Percentiles rank a stretch among this genome's conserved stretches.
These are phyloP conservation scores for Paragyromitra xinjiangensis DNA, from an alignment of 495 filamentous ascomycete species.

Conservation along the genomic window DNA sequence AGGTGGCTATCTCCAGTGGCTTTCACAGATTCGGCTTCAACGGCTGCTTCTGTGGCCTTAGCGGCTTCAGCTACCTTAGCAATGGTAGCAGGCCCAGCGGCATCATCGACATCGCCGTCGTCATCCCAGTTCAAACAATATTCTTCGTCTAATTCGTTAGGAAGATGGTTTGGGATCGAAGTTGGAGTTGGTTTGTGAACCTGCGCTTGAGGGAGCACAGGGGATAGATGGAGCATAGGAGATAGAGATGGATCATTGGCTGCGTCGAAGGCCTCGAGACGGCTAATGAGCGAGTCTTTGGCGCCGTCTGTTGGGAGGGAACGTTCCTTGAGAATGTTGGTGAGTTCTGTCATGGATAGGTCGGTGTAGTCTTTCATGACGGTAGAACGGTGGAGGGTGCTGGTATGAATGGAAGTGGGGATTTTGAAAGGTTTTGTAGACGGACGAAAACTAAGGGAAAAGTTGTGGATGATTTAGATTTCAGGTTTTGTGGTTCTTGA, in stretches of 20 bases:
- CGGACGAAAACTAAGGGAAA: neutral
- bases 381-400: neutral
- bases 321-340: slow-evolving; percentile 20
- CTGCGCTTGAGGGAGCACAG: neutral
- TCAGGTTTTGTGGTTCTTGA: neutral
- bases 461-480: neutral
- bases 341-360: slow-evolving; percentile 14
- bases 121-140: slow-evolving; percentile 36
- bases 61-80: neutral
- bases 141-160: slow-evolving; percentile 27
- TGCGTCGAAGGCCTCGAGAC: slow-evolving; percentile 38
- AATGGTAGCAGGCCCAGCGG: neutral
- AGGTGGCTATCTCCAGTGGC: no score
- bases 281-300: slow-evolving; percentile 40
- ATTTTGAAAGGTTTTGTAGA: neutral
- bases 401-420: neutral
- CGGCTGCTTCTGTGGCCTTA: neutral
- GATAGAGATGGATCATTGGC: slow-evolving; percentile 36
- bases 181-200: neutral
- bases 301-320: slow-evolving; percentile 17
- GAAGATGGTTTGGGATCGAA: slow-evolving; percentile 7
- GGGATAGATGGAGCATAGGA: slow-evolving; percentile 28
- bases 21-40: neutral
- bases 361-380: slow-evolving; percentile 41
- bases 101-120: slow-evolving; percentile 5